These are phyloP conservation scores for Trichoderma koningii DNA, from an alignment of 2,329 filamentous ascomycete species.

Conservation along the genomic window DNA sequence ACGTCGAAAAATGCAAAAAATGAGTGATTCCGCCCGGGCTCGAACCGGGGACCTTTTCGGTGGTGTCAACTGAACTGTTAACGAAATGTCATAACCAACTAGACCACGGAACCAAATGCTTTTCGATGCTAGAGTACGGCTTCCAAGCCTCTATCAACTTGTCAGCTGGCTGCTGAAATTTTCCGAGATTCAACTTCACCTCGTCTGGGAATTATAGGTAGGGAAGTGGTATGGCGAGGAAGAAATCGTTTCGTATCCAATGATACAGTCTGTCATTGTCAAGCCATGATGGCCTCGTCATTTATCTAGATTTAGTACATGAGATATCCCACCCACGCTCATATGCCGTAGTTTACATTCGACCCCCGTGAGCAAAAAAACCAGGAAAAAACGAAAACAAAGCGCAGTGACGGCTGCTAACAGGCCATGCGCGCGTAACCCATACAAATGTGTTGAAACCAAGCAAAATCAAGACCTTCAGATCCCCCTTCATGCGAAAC, in stretches of 20 bases:
- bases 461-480: conserved; percentile 1
- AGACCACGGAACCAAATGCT: conserved; percentile 42
- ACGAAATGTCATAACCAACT: conserved; percentile 46
- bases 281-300: conserved; percentile 8
- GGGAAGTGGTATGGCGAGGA: too few relatives aligned
- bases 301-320: conserved; percentile 19
- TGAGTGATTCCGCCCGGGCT: conserved; percentile 43
- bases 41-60: conserved; percentile 46
- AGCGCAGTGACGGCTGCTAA: conserved; percentile 5
- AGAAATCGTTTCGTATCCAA: not conserved
- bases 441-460: not conserved
- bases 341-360: conserved; percentile 23
- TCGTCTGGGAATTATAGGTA: too few relatives aligned
- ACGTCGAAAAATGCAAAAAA: conserved; percentile 26
- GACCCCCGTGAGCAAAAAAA: not conserved
- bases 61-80: conserved; percentile 37
- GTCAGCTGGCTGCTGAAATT: too few relatives aligned
- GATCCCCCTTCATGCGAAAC: not conserved
- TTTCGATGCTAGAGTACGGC: not conserved
- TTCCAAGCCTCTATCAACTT: not conserved
- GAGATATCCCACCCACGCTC: conserved; percentile 12
- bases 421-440: conserved; percentile 3
- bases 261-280: conserved; percentile 1
- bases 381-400: not conserved
- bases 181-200: too few relatives aligned